A percentile compares a stretch with the other conserved stretches of the same genome.
Conservation (phyloP, 2,329 filamentous ascomycete species). For the Sarocladium brachiariae region DNA sequence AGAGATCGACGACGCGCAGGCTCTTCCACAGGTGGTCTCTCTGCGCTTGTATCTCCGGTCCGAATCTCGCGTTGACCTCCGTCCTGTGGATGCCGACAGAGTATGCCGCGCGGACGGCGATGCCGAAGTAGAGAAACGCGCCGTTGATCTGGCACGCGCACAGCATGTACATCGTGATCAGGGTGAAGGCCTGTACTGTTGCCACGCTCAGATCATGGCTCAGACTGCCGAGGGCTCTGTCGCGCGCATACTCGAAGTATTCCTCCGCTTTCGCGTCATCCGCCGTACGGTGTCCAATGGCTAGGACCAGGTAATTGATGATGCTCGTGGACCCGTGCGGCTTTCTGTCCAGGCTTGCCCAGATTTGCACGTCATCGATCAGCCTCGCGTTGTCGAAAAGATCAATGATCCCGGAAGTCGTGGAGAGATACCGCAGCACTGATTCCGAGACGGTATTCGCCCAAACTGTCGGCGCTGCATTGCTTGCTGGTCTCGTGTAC, state of each 20-base stretch:
- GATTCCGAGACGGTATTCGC: not conserved
- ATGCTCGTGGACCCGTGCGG: slow-evolving; percentile 32
- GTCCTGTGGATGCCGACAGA: slow-evolving; percentile 47
- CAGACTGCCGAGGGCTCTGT: slow-evolving; percentile 36
- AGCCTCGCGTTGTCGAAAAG: slow-evolving; percentile 37
- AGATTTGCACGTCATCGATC: slow-evolving; percentile 32
- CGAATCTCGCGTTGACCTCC: slow-evolving; percentile 47
- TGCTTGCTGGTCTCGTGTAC: slow-evolving; percentile 15
- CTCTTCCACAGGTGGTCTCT: slow-evolving; percentile 49
- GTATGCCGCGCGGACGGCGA: slow-evolving; percentile 45
- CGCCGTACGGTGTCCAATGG: slow-evolving; percentile 38
- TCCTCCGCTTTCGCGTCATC: slow-evolving; percentile 34
- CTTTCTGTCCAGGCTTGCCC: slow-evolving; percentile 29
- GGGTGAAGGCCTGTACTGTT: slow-evolving; percentile 42
- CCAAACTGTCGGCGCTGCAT: not conserved
- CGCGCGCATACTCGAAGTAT: slow-evolving; percentile 45
- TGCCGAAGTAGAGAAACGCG: slow-evolving; percentile 47
- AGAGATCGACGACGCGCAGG: slow-evolving; percentile 43
- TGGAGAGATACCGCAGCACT: slow-evolving; percentile 25
- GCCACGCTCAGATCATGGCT: slow-evolving; percentile 40
- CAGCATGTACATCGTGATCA: slow-evolving; percentile 48
- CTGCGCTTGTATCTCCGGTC: slow-evolving; percentile 32
- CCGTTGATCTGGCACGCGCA: slow-evolving; percentile 49
- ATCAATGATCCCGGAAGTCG: slow-evolving; percentile 40
- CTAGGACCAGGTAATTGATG: slow-evolving; percentile 42